phyloP scores from a whole-genome alignment of 805 yeast genomes.

The Suhomyces tanzawaensis region DNA sequence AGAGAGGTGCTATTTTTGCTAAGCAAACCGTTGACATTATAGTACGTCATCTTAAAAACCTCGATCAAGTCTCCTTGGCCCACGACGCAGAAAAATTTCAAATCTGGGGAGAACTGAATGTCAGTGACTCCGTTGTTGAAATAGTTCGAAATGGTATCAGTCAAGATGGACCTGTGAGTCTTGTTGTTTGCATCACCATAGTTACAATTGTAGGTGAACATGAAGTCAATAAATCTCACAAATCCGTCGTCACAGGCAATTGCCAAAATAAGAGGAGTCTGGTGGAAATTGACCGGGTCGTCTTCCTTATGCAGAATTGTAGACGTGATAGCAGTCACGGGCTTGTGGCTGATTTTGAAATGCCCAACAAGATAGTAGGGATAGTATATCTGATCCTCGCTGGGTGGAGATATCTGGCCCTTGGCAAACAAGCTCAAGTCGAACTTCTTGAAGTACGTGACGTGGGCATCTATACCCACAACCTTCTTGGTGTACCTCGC shows the following conservation, averaged over 20 bases:
- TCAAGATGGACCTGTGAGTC: slow-evolving; percentile 24
- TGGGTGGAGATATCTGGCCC: background rate
- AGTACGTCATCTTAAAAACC: slow-evolving; percentile 39
- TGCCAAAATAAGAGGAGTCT: slow-evolving; percentile 46
- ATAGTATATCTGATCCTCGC: slow-evolving; percentile 1
- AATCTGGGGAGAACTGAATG: slow-evolving; percentile 47
- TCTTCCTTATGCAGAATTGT: slow-evolving; percentile 21
- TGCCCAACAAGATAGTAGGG: slow-evolving; percentile 45
- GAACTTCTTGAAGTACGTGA: slow-evolving; percentile 36
- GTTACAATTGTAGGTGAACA: slow-evolving; percentile 25
- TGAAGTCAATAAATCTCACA: slow-evolving; percentile 53
- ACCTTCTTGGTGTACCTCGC: slow-evolving; percentile 14
- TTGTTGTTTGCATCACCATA: slow-evolving; percentile 24
- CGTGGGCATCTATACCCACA: slow-evolving; percentile 26
- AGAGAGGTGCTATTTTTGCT: slow-evolving; percentile 8
- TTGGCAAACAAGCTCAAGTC: slow-evolving; percentile 25
- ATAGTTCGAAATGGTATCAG: slow-evolving; percentile 61
- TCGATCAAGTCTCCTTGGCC: slow-evolving; percentile 56
- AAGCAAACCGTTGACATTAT: slow-evolving; percentile 37
- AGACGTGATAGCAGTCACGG: slow-evolving; percentile 49
- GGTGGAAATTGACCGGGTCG: background rate
- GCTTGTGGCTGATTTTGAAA: slow-evolving; percentile 57
- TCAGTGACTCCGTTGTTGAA: slow-evolving; percentile 61
- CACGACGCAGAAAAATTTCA: slow-evolving; percentile 43
- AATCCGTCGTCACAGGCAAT: slow-evolving; percentile 68